These are phyloP conservation scores for Termitomyces sp. DNA, from an alignment of 768 basidiomycete genomes.

Conservation along the genomic window DNA sequence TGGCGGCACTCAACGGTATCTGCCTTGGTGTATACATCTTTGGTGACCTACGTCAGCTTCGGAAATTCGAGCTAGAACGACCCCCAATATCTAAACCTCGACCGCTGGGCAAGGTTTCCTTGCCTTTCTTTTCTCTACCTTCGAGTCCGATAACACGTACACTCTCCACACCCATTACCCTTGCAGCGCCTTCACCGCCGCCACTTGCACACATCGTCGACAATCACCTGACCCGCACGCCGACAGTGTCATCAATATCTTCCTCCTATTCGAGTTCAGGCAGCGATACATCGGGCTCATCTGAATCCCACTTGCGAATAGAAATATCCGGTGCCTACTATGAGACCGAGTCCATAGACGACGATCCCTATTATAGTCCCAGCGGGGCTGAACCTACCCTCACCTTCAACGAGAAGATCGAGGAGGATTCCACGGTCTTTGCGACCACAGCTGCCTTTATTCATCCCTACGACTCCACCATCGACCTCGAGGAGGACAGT, in stretches of 20 bases:
- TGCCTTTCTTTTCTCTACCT: conserved; percentile 20
- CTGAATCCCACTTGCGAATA: conserved; percentile 27
- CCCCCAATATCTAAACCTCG: conserved; percentile 59
- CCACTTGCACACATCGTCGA: conserved; percentile 25
- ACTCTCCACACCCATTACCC: conserved; percentile 19
- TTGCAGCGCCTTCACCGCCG: conserved; percentile 27
- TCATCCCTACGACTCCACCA: conserved; percentile 39
- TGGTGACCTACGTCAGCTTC: conserved; percentile 75
- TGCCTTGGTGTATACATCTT: conserved; percentile 80
- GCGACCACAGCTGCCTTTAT: conserved; percentile 49
- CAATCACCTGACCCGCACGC: conserved; percentile 22
- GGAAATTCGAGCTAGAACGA: conserved; percentile 73
- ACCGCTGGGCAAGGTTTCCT: conserved; percentile 29
- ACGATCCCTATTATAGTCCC: conserved; percentile 29
- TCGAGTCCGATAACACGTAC: conserved; percentile 19
- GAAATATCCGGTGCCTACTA: conserved; percentile 43
- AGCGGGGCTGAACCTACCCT: conserved; percentile 20
- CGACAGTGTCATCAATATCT: conserved; percentile 14
- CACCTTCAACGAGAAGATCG: conserved; percentile 16
- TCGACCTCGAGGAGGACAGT: conserved; percentile 27
- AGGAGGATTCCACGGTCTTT: conserved; percentile 22
- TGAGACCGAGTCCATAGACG: conserved; percentile 36
- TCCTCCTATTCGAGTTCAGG: conserved; percentile 26
- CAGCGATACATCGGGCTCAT: conserved; percentile 21
- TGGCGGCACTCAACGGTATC: conserved; percentile 68